Evolutionary conservation across 257 asterid species (phyloP), one percentile per base, ranked within the genome.

Genomic region (Solanum tacnaense): DNA sequence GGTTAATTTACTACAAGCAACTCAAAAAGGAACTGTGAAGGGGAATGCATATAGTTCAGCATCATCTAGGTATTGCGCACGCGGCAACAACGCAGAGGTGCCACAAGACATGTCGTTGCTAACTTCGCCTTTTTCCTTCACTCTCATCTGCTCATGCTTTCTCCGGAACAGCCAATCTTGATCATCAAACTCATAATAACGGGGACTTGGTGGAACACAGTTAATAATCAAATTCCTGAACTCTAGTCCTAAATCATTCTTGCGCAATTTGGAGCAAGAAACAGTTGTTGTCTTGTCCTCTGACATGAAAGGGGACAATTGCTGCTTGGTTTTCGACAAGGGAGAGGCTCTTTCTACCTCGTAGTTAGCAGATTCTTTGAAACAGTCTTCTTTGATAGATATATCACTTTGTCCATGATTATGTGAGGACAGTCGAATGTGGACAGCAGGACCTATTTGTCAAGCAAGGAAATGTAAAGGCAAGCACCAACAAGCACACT

Each of bases 21-120:
- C 92, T 96, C 92, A 95, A 86, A 90, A 94, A 0, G 97, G 98
- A 8, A 95, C 84, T 0, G 96, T 82, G 44, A 25, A 96, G 0
- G 98, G 96, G 89, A 96, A 78, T 0, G 95, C 96, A 73, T 86
- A 92, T 0, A 96, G 32, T 56, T 90, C 96, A 9, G 89, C 92
- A 6, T 91, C 99, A 1, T 87, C 92, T 84, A 95, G 87, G 87
- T 83, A 88, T 18, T 91, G 91, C 3, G 95, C 94, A 3, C 85
- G 85, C 2, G 98, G 95, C 91, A 90, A 89, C 86, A 90, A 79
- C 1, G 89, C 62, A 21, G 86, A 58, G 86, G 89, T 87, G 62
- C 86, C 86, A 67, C 92, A 92, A 25, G 89, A 18, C 78, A 88
- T 13, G 38, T 87, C 90, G 32, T 31, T 74, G 67, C 84, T 86